Percentiles rank a stretch among this genome's conserved stretches.
These are phyloP conservation scores for Mycena rosella DNA, from an alignment of 768 basidiomycete genomes.

Conservation along the genomic window DNA sequence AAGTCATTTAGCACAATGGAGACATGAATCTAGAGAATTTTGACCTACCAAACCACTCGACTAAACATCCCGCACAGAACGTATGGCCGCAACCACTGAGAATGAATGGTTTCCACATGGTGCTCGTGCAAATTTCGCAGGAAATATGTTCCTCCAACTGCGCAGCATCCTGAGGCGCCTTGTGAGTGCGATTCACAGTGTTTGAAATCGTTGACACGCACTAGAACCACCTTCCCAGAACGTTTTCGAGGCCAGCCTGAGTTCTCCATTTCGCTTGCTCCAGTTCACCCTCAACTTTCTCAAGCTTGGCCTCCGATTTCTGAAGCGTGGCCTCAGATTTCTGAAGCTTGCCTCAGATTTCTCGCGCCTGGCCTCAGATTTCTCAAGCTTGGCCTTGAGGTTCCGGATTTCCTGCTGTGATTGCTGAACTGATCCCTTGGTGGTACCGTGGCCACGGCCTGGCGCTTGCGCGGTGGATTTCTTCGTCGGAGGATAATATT, in stretches of 20 bases:
- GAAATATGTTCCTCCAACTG: constrained; percentile 65
- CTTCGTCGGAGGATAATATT: constrained; percentile 70
- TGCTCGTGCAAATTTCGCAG: constrained; percentile 75
- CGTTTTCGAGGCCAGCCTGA: constrained; percentile 44
- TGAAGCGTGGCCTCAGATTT: too few species aligned
- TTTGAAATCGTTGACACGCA: constrained; percentile 36
- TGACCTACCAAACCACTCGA: constrained; percentile 59
- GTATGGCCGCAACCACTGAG: constrained; percentile 78
- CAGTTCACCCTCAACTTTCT: constrained; percentile 40
- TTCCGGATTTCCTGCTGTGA: constrained; percentile 57
- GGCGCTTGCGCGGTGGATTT: constrained; percentile 30
- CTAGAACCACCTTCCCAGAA: constrained; percentile 47
- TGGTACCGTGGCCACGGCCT: constrained; percentile 37
- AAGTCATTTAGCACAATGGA: constrained; percentile 50
- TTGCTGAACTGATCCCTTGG: constrained; percentile 54
- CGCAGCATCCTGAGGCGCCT: constrained; percentile 50
- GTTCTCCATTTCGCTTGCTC: constrained; percentile 39
- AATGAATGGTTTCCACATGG: constrained; percentile 79
- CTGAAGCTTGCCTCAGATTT: too few species aligned
- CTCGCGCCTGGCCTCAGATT: too few species aligned
- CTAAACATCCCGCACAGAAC: constrained; percentile 73
- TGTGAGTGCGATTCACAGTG: constrained; percentile 8
- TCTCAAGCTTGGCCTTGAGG: constrained; percentile 46
- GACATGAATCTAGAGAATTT: not conserved
- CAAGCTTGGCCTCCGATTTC: too few species aligned